phyloP scores from a whole-genome alignment of 257 asterid genomes.

The Marsdenia floribunda region DNA sequence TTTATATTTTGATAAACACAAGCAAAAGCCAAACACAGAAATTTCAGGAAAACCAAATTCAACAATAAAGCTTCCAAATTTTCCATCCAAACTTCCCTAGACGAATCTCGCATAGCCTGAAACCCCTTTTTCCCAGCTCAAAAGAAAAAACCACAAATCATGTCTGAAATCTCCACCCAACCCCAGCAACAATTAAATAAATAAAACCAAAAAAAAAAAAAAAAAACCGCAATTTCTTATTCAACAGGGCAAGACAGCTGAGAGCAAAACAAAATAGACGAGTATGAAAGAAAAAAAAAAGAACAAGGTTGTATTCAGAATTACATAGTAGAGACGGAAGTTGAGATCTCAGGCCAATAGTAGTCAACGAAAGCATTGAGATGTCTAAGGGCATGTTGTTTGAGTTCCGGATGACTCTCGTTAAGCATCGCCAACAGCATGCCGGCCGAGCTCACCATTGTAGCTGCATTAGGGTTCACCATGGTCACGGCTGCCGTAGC shows the following conservation, averaged over 20 bases:
- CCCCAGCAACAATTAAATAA: not conserved
- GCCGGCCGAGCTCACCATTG: slow-evolving; percentile 88
- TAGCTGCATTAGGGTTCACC: slow-evolving; percentile 49
- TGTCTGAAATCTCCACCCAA: not conserved
- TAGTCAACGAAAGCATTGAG: slow-evolving; percentile 70
- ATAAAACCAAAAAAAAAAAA: not conserved
- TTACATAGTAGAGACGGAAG: slow-evolving; percentile 76
- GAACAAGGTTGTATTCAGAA: not conserved
- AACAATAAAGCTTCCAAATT: not conserved
- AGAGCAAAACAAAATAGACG: not conserved
- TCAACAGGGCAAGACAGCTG: not conserved
- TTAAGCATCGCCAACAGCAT: slow-evolving; percentile 89
- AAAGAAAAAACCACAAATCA: not conserved
- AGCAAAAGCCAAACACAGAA: not conserved
- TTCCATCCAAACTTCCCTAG: not conserved
- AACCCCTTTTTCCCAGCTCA: not conserved
- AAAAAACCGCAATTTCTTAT: not conserved
- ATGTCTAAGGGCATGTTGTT: slow-evolving; percentile 79
- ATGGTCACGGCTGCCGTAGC: not conserved
- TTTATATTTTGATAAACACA: not conserved
- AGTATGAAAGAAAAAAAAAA: not conserved
- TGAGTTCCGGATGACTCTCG: slow-evolving; percentile 69
- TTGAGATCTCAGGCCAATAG: slow-evolving; percentile 95
- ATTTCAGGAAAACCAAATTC: not conserved
- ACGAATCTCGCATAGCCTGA: not conserved